These are phyloP conservation scores for Corchorus capsularis DNA, from an alignment of 345 rosid genomes.

Conservation along the genomic window DNA sequence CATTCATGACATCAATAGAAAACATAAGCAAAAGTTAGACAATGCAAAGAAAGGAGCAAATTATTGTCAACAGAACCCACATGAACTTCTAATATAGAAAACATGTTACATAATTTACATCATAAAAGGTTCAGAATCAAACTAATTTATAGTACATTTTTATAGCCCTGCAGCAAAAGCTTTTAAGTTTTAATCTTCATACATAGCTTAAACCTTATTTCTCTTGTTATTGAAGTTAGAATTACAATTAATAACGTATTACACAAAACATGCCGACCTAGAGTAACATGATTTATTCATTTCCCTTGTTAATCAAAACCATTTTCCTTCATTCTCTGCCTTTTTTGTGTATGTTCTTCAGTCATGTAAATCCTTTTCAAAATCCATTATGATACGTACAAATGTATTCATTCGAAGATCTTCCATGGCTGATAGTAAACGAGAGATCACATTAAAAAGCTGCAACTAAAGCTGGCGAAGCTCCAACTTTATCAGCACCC, in stretches of 20 bases:
- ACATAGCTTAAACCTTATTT: neutral
- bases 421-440: neutral
- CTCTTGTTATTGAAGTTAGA: constrained; percentile 8
- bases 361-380: neutral
- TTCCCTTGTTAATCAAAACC: neutral
- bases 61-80: neutral
- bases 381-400: neutral
- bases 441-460: constrained; percentile 25
- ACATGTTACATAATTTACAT: neutral
- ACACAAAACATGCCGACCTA: neutral
- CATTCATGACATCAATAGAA: too few species aligned
- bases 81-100: neutral
- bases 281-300: neutral
- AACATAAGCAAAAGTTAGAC: too few species aligned
- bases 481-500: neutral
- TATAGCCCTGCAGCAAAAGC: neutral
- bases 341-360: neutral
- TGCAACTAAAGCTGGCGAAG: constrained; percentile 41
- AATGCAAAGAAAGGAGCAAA: neutral
- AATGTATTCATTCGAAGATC: neutral
- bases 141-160: neutral
- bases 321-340: neutral
- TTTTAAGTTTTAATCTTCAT: too few species aligned
- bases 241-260: neutral
- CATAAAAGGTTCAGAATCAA: neutral